Evolutionary conservation across 768 basidiomycete genomes (phyloP).

Genomic region (Pholiota conissans): DNA sequence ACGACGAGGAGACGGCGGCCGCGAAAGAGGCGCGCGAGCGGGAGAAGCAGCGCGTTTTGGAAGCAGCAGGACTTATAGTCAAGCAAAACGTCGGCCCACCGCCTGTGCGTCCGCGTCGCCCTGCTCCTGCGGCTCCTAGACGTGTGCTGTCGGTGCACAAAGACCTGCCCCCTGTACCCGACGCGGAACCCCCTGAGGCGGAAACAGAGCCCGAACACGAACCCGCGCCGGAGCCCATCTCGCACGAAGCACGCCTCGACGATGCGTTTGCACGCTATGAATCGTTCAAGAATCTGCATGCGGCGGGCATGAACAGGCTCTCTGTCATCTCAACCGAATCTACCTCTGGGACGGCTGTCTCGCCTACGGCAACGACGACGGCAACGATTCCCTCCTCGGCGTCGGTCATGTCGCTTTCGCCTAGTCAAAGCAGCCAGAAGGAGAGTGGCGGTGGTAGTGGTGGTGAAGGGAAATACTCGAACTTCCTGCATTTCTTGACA

Average conservation of each 20-base stretch:
- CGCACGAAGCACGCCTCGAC: constrained; percentile 53
- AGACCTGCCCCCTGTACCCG: constrained; percentile 54
- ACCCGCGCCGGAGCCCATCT: constrained; percentile 21
- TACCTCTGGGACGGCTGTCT: constrained; percentile 29
- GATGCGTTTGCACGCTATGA: constrained; percentile 93
- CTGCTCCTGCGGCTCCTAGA: constrained; percentile 50
- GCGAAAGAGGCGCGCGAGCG: constrained; percentile 63
- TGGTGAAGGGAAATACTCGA: constrained; percentile 39
- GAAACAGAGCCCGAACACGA: constrained; percentile 25
- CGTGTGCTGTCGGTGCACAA: constrained; percentile 27
- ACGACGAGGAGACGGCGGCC: constrained; percentile 40
- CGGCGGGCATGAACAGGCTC: constrained; percentile 45
- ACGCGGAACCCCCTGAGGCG: no score
- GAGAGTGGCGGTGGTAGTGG: background rate
- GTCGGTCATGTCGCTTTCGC: constrained; percentile 16
- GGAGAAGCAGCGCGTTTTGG: constrained; percentile 81
- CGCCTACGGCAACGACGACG: constrained; percentile 44
- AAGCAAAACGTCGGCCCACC: constrained; percentile 58
- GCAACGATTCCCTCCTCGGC: constrained; percentile 14
- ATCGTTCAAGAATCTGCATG: constrained; percentile 63
- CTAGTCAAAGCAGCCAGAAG: constrained; percentile 4
- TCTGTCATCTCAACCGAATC: constrained; percentile 58
- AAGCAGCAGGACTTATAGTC: constrained; percentile 85
- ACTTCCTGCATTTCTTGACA: constrained; percentile 64
- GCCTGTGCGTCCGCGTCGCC: constrained; percentile 43